Conservation (phyloP, 1,284 basidiomycete genomes). For the Cutaneotrichosporon sp. region DNA sequence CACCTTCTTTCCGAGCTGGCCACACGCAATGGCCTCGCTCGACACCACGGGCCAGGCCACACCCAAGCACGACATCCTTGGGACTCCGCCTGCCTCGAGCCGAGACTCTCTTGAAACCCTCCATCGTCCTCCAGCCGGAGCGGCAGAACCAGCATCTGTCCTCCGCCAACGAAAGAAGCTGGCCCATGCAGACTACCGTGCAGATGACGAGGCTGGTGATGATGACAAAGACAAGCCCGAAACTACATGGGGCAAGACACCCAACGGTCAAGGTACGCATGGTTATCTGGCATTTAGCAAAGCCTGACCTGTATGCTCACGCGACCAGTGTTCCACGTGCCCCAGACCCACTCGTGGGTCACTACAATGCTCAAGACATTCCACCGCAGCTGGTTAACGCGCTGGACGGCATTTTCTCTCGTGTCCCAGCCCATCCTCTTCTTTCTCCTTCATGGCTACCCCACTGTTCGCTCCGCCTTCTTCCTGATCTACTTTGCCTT, state of each 20-base stretch:
- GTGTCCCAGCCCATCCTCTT: conserved; percentile 75
- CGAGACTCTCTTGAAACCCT: not conserved
- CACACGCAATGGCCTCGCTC: conserved; percentile 1
- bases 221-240: conserved; percentile 45
- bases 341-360: conserved; percentile 90
- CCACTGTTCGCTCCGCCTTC: conserved; percentile 48
- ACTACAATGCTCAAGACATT: conserved; percentile 84
- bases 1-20: not conserved
- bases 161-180: conserved; percentile 2
- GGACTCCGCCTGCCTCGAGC: too few species aligned
- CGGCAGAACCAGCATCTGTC: not conserved
- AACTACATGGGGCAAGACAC: conserved; percentile 81
- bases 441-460: conserved; percentile 56
- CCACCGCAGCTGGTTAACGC: conserved; percentile 85
- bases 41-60: not conserved
- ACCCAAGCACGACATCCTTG: not conserved
- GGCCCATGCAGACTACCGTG: conserved; percentile 7
- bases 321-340: conserved; percentile 77
- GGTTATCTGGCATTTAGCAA: too few species aligned
- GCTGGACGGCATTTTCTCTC: conserved; percentile 75
- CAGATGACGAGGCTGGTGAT: conserved; percentile 18
- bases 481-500: conserved; percentile 65
- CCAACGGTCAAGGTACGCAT: conserved; percentile 72
- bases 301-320: too few species aligned
- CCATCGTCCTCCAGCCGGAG: not conserved